Evolutionary conservation across 164 flowering plant genomes (phyloP).

Genomic region (Berberis vulgaris): DNA sequence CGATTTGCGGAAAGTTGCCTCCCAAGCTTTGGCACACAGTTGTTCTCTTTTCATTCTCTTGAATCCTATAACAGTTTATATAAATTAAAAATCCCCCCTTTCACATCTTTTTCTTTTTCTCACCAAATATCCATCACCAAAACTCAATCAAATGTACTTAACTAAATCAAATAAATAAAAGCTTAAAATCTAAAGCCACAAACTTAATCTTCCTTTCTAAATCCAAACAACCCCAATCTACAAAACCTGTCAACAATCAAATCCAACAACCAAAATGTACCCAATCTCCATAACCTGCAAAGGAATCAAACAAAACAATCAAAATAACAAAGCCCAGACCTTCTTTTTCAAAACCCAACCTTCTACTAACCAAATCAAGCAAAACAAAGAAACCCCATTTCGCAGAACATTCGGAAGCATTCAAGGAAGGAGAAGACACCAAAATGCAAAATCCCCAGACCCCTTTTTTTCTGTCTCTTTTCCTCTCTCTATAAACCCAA

Average conservation of each 20-base stretch:
- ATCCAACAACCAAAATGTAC: background rate
- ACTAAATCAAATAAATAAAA: background rate
- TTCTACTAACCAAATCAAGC: background rate
- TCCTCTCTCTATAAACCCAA: too few species aligned
- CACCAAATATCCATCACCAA: background rate
- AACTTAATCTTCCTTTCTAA: too few species aligned
- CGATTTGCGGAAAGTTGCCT: slow-evolving; percentile 58
- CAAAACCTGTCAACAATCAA: background rate
- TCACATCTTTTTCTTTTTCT: background rate
- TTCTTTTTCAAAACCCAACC: background rate
- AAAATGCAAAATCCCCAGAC: too few species aligned
- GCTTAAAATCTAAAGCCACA: background rate
- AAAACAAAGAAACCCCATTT: too few species aligned
- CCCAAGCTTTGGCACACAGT: slow-evolving; percentile 50
- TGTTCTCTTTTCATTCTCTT: background rate
- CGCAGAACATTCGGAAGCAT: too few species aligned
- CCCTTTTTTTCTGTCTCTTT: too few species aligned
- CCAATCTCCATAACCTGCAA: background rate
- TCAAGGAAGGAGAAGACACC: too few species aligned
- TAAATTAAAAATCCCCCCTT: background rate
- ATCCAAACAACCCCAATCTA: background rate
- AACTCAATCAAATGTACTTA: background rate
- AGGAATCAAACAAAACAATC: background rate
- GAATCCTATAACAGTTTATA: background rate
- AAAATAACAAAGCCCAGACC: too few species aligned